These are phyloP conservation scores for Mimosa pudica DNA, from an alignment of 306 rosid genomes.

Conservation along the genomic window DNA sequence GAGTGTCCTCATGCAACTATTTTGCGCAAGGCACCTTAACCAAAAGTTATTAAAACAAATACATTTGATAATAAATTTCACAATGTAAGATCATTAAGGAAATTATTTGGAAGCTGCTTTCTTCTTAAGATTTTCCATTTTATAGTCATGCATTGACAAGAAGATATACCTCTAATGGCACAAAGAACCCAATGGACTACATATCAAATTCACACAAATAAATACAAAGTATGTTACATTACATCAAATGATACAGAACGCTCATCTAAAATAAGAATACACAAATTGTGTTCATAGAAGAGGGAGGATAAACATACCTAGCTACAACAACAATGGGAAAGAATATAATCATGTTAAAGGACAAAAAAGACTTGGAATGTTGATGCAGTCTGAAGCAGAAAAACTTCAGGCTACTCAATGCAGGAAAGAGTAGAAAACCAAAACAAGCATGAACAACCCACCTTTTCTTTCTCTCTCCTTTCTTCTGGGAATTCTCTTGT, in stretches of 20 bases:
- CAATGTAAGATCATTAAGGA: background rate
- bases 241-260: conserved; percentile 26
- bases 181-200: background rate
- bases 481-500: background rate
- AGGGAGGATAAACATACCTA: conserved; percentile 43
- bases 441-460: background rate
- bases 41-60: background rate
- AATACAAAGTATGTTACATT: conserved; percentile 29
- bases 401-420: conserved; percentile 31
- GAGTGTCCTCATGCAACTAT: too few relatives aligned
- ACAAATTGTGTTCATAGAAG: conserved; percentile 25
- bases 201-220: conserved; percentile 31
- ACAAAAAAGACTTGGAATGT: conserved; percentile 25
- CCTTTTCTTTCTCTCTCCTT: background rate
- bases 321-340: conserved; percentile 33
- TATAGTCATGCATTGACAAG: background rate
- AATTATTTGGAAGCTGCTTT: background rate
- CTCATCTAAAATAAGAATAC: conserved; percentile 19
- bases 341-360: conserved; percentile 30
- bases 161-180: background rate
- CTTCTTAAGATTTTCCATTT: background rate
- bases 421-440: conserved; percentile 30
- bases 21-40: too few relatives aligned
- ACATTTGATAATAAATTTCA: too few relatives aligned
- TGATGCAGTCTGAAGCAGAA: conserved; percentile 39